These are phyloP conservation scores for Thinopyrum elongatum DNA, from an alignment of 176 grass and related monocot species.

Conservation along the genomic window DNA sequence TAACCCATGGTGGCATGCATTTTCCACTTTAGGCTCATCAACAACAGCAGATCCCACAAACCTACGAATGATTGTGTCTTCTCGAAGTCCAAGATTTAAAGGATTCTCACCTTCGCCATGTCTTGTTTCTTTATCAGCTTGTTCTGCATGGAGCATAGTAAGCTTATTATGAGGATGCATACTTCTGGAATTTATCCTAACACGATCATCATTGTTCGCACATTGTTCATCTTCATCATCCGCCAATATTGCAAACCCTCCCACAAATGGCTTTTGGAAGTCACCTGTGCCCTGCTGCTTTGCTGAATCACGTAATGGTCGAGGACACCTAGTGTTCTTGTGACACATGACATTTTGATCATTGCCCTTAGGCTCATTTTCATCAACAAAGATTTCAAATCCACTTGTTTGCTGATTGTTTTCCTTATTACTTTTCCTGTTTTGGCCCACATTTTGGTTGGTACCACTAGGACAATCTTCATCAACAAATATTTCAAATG, in stretches of 20 bases:
- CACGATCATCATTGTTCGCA: constrained; percentile 19
- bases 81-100: constrained; percentile 45
- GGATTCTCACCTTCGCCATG: constrained; percentile 9
- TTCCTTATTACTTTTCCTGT: constrained; percentile 32
- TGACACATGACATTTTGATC: constrained; percentile 15
- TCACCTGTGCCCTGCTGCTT: constrained; percentile 12
- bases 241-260: constrained; percentile 69
- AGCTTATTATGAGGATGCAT: constrained; percentile 16
- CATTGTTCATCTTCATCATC: constrained; percentile 63
- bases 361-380: constrained; percentile 34
- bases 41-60: constrained; percentile 80
- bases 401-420: constrained; percentile 39
- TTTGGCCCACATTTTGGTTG: constrained; percentile 21
- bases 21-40: constrained; percentile 77
- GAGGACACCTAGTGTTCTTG: constrained; percentile 23
- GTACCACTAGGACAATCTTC: constrained; percentile 41
- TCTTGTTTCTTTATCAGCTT: constrained; percentile 16
- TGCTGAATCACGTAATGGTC: constrained; percentile 23
- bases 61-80: constrained; percentile 73
- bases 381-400: constrained; percentile 75
- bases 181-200: background rate
- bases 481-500: constrained; percentile 78
- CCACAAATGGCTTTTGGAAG: constrained; percentile 53
- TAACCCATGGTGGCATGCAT: constrained; percentile 90
- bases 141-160: constrained; percentile 11